These are phyloP conservation scores for Crepidotus variabilis DNA, from an alignment of 768 basidiomycete genomes.

Conservation along the genomic window DNA sequence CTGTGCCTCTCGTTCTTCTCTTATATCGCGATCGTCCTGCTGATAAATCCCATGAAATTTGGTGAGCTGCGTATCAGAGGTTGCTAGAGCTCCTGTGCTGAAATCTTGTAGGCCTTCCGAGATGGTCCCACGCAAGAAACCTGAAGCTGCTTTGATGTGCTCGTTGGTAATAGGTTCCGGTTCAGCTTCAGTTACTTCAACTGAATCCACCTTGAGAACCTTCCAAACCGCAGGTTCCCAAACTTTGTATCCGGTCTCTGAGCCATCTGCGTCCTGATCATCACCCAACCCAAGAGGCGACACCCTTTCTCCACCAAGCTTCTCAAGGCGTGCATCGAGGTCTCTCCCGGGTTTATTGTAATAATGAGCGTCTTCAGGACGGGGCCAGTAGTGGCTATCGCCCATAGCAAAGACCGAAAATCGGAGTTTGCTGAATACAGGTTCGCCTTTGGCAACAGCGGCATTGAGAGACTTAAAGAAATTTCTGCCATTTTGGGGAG, in stretches of 20 bases:
- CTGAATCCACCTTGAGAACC: slow-evolving; percentile 82
- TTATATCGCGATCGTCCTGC: slow-evolving; percentile 97
- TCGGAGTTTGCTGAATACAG: slow-evolving; percentile 58
- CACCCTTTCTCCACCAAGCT: slow-evolving; percentile 76
- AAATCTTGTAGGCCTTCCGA: slow-evolving; percentile 84
- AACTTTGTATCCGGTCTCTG: slow-evolving; percentile 93
- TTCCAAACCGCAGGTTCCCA: slow-evolving; percentile 97
- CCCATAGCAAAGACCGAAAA: slow-evolving; percentile 93
- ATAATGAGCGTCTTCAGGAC: slow-evolving; percentile 94
- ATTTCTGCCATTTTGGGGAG: slow-evolving; percentile 92
- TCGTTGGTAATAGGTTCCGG: slow-evolving; percentile 98
- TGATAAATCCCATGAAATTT: slow-evolving; percentile 98
- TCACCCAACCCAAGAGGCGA: slow-evolving; percentile 83
- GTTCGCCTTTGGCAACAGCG: slow-evolving; percentile 53
- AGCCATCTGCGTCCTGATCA: slow-evolving; percentile 96
- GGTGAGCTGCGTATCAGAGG: slow-evolving; percentile 90
- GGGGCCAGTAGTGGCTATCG: slow-evolving; percentile 99
- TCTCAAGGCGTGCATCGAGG: slow-evolving; percentile 73
- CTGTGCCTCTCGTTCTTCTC: slow-evolving; percentile 89
- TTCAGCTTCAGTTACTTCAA: slow-evolving; percentile 89
- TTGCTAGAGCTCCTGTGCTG: slow-evolving; percentile 85
- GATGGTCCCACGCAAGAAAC: slow-evolving; percentile 94
- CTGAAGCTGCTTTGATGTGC: slow-evolving; percentile 96
- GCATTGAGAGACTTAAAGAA: slow-evolving; percentile 85
- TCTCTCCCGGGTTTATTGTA: slow-evolving; percentile 98